Conservation (phyloP, 1,284 basidiomycete genomes). For the Uromyces viciae-fabae region DNA sequence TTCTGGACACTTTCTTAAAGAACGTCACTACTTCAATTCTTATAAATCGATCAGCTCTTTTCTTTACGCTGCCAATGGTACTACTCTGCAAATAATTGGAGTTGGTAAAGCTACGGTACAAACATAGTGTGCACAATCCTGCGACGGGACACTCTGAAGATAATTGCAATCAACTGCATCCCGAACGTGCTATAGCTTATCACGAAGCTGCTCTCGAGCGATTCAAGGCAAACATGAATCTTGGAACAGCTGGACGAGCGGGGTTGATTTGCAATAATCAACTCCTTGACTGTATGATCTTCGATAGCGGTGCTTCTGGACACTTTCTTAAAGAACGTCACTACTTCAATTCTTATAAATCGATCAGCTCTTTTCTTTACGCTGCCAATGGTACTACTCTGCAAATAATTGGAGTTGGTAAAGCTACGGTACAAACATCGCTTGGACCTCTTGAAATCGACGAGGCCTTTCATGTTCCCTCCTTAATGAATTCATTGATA, state of each 20-base stretch:
- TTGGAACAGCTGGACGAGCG: too few species aligned
- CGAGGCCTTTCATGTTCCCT: not conserved
- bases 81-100: not conserved
- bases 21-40: not conserved
- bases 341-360: not conserved
- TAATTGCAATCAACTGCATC: not conserved
- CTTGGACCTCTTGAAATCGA: not conserved
- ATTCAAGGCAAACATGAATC: not conserved
- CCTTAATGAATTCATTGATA: not conserved
- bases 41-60: not conserved
- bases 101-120: too few species aligned
- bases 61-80: not conserved
- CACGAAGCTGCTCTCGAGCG: not conserved
- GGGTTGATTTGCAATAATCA: not conserved
- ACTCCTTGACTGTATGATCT: not conserved
- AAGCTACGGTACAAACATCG: not conserved
- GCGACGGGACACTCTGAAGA: not conserved
- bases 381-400: not conserved
- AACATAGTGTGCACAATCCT: not conserved
- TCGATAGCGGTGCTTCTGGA: not conserved
- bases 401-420: not conserved
- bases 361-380: not conserved
- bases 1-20: not conserved
- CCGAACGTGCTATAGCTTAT: not conserved
- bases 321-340: not conserved